A percentile compares a stretch with the other conserved stretches of the same genome.
Evolutionary conservation across 2,329 filamentous ascomycete species (phyloP).

Genomic region (Verticillium klebahnii): DNA sequence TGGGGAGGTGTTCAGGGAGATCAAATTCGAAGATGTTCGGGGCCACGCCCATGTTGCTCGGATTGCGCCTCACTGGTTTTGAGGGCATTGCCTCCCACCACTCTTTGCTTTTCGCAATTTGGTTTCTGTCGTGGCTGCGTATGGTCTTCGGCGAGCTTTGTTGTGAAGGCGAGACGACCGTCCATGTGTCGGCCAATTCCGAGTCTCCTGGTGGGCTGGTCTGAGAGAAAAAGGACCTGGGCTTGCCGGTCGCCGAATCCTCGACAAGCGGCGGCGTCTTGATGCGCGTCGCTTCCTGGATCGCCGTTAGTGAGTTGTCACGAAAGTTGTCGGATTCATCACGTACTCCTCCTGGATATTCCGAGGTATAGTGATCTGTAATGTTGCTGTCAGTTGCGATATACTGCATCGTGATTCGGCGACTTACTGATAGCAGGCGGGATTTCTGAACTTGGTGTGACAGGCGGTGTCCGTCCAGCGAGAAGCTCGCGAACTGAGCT

Average conservation of each 20-base stretch:
- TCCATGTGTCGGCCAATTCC: constrained; percentile 6
- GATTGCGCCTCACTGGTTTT: constrained; percentile 14
- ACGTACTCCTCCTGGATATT: constrained; percentile 30
- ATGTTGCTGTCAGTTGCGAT: neutral
- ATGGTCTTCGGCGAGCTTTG: constrained; percentile 5
- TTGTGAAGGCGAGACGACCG: constrained; percentile 1
- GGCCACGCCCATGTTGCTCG: constrained; percentile 7
- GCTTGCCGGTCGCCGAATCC: constrained; percentile 27
- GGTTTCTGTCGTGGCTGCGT: neutral
- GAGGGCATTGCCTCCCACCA: constrained; percentile 30
- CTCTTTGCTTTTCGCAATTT: constrained; percentile 20
- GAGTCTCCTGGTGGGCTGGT: constrained; percentile 23
- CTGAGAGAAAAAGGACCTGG: constrained; percentile 39
- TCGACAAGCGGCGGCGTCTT: constrained; percentile 41
- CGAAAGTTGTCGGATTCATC: neutral
- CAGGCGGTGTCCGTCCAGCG: constrained; percentile 27
- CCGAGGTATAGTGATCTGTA: neutral
- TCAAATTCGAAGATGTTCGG: constrained; percentile 39
- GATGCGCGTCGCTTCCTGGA: constrained; percentile 43
- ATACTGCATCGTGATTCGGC: neutral
- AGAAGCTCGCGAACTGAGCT: constrained; percentile 37
- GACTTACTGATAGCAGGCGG: neutral
- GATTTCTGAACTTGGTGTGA: constrained; percentile 19
- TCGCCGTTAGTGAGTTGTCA: neutral
- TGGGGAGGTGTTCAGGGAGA: constrained; percentile 45